Evolutionary conservation across 768 basidiomycete genomes (phyloP), one percentile per base, ranked within the genome.

Genomic region (Cystofilobasidium bisporidii): DNA sequence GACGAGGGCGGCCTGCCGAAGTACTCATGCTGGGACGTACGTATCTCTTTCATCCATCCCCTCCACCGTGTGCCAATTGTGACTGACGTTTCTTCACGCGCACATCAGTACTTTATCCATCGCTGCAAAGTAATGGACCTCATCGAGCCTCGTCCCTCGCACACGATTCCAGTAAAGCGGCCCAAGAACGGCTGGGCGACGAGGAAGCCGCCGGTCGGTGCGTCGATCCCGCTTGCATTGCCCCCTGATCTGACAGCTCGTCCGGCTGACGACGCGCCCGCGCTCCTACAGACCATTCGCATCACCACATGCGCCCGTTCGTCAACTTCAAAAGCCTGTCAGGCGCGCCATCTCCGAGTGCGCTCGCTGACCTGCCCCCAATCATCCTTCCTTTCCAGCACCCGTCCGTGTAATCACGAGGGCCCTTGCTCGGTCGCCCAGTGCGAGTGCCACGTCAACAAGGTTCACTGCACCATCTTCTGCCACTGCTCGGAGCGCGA

Each of bases 351-450:
- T 8, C 18, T 9, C 24, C 9, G 1, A 18, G 6, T 15, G 36
- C 33, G 45, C 32, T 60, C 48, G 26, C 28, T 36, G 47, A 36
- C 6, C 11, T 36, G 18, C 6, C 12, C 11, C 15, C n/a, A n/a
- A n/a, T n/a, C n/a, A n/a, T 26, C 47, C 14, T 10, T 32, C 53
- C 2, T 28, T 28, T 32, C 53, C 40, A 68, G 67, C 2, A 68
- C 67, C n/a, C 67, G 67, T 15, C 67, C 67, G 3, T 68, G 67
- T 57, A 63, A 68, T 18, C 67, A 68, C 45, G 38, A 32, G 22
- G 67, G 67, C 22, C 43, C 67, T 0, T 68, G 67, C 36, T n/a
- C 26, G 26, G 30, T 41, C 28, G 55, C 45, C 30, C n/a, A 38
- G 40, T 68, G 67, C 56, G 41, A 36, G 26, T 68, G 67, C 45